phyloP scores from a whole-genome alignment of 2,329 filamentous ascomycete species.

The Graphilbum fragrans region DNA sequence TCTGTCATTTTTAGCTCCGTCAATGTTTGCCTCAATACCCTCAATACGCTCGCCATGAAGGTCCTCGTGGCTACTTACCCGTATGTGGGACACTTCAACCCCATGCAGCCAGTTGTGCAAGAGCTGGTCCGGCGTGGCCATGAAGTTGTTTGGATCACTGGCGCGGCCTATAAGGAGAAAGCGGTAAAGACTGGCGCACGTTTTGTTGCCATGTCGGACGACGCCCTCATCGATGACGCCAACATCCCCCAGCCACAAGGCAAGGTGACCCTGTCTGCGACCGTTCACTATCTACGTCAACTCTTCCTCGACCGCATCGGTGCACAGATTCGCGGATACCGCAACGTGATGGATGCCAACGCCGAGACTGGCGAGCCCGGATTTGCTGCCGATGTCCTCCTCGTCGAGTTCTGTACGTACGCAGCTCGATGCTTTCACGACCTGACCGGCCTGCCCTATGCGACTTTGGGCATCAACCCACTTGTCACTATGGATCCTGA shows the following conservation, averaged over 20 bases:
- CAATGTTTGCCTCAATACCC: too few species aligned
- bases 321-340: conserved; percentile 8
- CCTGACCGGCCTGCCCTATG: conserved; percentile 17
- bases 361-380: not conserved
- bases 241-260: conserved; percentile 3
- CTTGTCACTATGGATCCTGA: conserved; percentile 17
- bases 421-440: conserved; percentile 9
- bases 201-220: conserved; percentile 19
- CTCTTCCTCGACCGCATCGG: conserved; percentile 8
- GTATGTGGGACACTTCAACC: conserved; percentile 25
- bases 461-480: conserved; percentile 26
- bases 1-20: too few species aligned
- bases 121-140: conserved; percentile 24
- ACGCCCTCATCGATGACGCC: conserved; percentile 13
- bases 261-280: conserved; percentile 3
- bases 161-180: conserved; percentile 19
- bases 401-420: conserved; percentile 10
- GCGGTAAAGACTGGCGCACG: conserved; percentile 21
- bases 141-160: conserved; percentile 25
- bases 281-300: conserved; percentile 6
- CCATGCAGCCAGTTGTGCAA: conserved; percentile 25
- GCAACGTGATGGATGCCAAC: conserved; percentile 1
- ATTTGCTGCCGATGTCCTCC: conserved; percentile 8
- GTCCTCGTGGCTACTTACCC: conserved; percentile 26
- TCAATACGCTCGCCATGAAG: conserved; percentile 16